A percentile compares a stretch with the other conserved stretches of the same genome.
phyloP scores from a whole-genome alignment of 2,329 filamentous ascomycete species.

The Celoporthe dispersa region DNA sequence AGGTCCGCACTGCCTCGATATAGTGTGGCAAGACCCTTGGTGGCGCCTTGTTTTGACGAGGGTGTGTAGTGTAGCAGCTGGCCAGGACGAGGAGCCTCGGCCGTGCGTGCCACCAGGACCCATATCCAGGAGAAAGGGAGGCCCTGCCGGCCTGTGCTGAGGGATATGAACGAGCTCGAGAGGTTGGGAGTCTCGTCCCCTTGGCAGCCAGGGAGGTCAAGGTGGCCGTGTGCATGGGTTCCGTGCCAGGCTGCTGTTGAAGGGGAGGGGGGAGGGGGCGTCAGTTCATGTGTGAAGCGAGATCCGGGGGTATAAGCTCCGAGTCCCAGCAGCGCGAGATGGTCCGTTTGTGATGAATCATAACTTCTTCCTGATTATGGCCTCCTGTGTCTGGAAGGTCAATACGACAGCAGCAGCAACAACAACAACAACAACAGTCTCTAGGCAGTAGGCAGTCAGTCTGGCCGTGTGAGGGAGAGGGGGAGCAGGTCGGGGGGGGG shows the following conservation, averaged over 20 bases:
- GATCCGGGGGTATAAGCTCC: constrained; percentile 97
- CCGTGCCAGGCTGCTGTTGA: not conserved
- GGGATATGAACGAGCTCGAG: not conserved
- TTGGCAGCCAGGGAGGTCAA: not conserved
- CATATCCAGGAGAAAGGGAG: not conserved
- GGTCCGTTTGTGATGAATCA: not conserved
- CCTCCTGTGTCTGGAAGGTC: not conserved
- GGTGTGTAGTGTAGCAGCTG: not conserved
- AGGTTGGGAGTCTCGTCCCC: not conserved
- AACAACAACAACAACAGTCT: not conserved
- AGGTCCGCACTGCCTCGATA: not conserved
- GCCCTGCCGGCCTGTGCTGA: constrained; percentile 9
- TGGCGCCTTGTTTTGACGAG: constrained; percentile 20
- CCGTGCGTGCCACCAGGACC: constrained; percentile 22
- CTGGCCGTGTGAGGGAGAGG: not conserved
- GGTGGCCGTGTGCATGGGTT: not conserved
- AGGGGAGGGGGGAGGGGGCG: not conserved
- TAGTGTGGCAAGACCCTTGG: constrained; percentile 19
- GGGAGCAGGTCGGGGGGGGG: not conserved
- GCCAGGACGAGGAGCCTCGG: not conserved
- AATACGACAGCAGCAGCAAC: not conserved
- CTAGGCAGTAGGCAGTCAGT: not conserved
- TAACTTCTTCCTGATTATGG: not conserved
- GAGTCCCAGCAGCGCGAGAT: constrained; percentile 60
- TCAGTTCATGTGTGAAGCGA: constrained; percentile 51